Evolutionary conservation across 2,329 filamentous ascomycete species (phyloP), one percentile per base, ranked within the genome.

Genomic region (Aspergillus candidus): DNA sequence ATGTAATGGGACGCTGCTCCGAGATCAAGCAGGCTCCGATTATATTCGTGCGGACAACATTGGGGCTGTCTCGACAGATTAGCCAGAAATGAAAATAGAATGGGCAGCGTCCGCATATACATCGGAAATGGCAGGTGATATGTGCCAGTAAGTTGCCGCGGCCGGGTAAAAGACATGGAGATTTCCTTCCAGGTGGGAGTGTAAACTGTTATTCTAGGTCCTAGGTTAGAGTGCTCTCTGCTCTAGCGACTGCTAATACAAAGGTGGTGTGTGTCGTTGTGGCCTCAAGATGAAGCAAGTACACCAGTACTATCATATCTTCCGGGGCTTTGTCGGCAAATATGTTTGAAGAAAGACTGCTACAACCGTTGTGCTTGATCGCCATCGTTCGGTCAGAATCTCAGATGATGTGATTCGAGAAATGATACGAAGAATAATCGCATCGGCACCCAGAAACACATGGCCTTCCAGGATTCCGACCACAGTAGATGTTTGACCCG

Each of bases 401-500:
- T 62, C 69, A 72, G 27, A 77, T 79, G 66, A 80, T 49, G 80
- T 58, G 55, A 80, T 78, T 51, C 66, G 63, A 65, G 80, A 81
- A 27, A 64, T 60, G 48, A 81, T 69, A 45, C 75, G 62, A 34
- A 71, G 72, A 55, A 80, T 74, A 47, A 72, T 66, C 18, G 65
- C 74, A 44, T 71, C 69, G 11, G 63, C 60, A 5, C 69, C 72
- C 2, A 82, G 67, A 3, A 75, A 79, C 31, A 78, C 78, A 52
- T 10, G 73, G 77, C 50, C 75, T 78, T 37, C 75, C 77, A 12
- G 77, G 78, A n/a, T 70, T 75, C 72, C 72, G 77, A 66, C 82
- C 82, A 65, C 79, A 82, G 63, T 78, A 78, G 47, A 82, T 70
- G 50, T 74, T 76, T 78, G 32, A 81, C 61, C n/a, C 80, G 66